Conservation (phyloP, 2,329 filamentous ascomycete species). For the Anisogramma anomala region DNA sequence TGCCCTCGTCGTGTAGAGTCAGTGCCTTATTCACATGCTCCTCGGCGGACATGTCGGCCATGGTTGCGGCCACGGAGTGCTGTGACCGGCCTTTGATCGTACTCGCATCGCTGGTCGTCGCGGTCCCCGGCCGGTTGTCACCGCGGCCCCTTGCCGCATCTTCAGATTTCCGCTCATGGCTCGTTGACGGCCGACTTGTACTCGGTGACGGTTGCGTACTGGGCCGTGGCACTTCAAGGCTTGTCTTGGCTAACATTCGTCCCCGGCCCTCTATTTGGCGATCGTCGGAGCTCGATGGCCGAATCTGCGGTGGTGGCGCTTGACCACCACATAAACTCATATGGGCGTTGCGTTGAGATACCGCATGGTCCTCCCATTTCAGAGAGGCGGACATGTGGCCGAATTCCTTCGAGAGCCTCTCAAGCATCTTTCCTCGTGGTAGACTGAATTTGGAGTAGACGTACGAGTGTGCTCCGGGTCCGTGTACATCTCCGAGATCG, state of each 20-base stretch:
- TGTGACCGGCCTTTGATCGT: constrained; percentile 37
- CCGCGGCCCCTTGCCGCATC: constrained; percentile 33
- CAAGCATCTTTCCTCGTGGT: constrained; percentile 68
- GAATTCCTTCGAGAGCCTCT: constrained; percentile 51
- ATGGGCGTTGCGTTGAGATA: constrained; percentile 31
- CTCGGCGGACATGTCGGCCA: constrained; percentile 64
- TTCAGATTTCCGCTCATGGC: constrained; percentile 34
- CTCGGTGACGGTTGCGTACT: constrained; percentile 33
- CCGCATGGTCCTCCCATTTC: constrained; percentile 49
- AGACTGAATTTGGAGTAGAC: constrained; percentile 77
- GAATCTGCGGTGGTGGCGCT: constrained; percentile 48
- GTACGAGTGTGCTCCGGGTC: constrained; percentile 56
- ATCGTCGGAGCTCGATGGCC: constrained; percentile 46
- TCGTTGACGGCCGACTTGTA: constrained; percentile 33
- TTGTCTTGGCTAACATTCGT: constrained; percentile 7
- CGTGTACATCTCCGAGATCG: constrained; percentile 38
- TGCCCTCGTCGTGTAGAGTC: constrained; percentile 75
- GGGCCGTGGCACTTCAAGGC: constrained; percentile 30
- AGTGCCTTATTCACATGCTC: constrained; percentile 88
- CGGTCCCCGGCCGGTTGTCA: constrained; percentile 25
- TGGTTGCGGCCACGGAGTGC: constrained; percentile 35
- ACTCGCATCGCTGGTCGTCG: constrained; percentile 41
- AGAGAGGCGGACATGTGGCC: constrained; percentile 44
- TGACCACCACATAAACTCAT: constrained; percentile 30
- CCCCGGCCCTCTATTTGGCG: constrained; percentile 21